phyloP scores from a whole-genome alignment of 2,329 filamentous ascomycete species.

The Pestalotiopsis sp. region DNA sequence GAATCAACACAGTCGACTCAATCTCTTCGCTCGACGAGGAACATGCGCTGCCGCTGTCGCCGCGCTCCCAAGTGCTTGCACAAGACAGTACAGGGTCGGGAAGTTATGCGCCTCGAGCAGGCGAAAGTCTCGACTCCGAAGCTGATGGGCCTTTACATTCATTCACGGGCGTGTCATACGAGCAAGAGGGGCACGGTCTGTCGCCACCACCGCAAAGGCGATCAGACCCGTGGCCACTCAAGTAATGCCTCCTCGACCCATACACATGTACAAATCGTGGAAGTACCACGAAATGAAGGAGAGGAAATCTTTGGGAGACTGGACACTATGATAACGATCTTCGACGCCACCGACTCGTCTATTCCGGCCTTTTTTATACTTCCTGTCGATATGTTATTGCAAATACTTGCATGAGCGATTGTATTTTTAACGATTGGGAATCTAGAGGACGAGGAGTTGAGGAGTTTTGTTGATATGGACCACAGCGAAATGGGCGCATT shows the following conservation, averaged over 20 bases:
- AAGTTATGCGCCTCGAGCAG: background rate
- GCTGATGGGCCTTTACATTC: background rate
- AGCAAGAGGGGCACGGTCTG: background rate
- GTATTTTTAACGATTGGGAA: background rate
- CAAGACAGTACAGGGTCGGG: background rate
- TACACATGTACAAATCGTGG: too few relatives aligned
- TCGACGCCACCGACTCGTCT: background rate
- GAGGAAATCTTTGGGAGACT: too few relatives aligned
- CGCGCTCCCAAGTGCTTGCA: background rate
- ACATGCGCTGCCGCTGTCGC: background rate
- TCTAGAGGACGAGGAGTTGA: background rate
- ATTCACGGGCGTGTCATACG: background rate
- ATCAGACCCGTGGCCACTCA: background rate
- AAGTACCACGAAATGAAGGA: too few relatives aligned
- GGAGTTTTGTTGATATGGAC: background rate
- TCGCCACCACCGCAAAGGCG: slow-evolving; percentile 4
- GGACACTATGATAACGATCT: background rate
- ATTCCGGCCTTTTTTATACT: background rate
- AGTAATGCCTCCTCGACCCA: background rate
- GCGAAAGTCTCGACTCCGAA: slow-evolving; percentile 1
- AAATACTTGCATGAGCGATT: background rate
- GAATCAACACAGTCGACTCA: background rate
- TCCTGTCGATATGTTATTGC: background rate
- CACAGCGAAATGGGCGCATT: background rate
- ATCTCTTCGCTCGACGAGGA: slow-evolving; percentile 1